phyloP scores from a whole-genome alignment of 192 early-diverging fungal species.

The Coemansia asiatica region DNA sequence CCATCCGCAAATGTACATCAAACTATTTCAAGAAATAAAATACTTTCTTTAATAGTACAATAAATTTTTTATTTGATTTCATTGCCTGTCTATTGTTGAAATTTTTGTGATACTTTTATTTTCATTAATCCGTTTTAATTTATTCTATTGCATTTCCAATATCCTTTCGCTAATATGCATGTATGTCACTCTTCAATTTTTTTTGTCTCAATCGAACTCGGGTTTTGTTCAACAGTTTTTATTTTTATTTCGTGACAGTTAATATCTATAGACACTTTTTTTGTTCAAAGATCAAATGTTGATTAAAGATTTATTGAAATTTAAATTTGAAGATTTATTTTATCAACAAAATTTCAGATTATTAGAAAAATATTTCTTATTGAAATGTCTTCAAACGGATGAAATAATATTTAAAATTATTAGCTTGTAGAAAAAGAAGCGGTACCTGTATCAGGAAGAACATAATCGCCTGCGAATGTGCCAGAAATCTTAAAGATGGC shows the following conservation, averaged over 20 bases:
- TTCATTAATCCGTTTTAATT: slow-evolving; percentile 4
- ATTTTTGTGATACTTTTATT: neutral
- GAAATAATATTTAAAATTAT: neutral
- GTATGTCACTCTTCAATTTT: neutral
- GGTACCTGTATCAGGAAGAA: slow-evolving; percentile 32
- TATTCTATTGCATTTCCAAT: neutral
- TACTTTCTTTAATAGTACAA: neutral
- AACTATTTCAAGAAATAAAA: neutral
- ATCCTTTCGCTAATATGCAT: neutral
- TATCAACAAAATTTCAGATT: no score
- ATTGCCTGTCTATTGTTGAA: neutral
- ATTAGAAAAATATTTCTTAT: no score
- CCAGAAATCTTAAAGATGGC: slow-evolving; percentile 44
- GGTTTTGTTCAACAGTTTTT: no score
- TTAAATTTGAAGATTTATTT: no score
- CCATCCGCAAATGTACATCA: neutral
- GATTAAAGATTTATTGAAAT: no score
- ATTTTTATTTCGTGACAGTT: neutral
- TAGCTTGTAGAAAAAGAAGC: slow-evolving; percentile 20
- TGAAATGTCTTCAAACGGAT: no score
- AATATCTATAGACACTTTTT: neutral
- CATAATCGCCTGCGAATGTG: slow-evolving; percentile 31
- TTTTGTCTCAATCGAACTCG: neutral
- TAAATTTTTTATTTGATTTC: neutral
- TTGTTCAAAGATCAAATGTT: no score